Conservation (phyloP, 805 yeast genomes). For the Teunomyces funiuensis region DNA sequence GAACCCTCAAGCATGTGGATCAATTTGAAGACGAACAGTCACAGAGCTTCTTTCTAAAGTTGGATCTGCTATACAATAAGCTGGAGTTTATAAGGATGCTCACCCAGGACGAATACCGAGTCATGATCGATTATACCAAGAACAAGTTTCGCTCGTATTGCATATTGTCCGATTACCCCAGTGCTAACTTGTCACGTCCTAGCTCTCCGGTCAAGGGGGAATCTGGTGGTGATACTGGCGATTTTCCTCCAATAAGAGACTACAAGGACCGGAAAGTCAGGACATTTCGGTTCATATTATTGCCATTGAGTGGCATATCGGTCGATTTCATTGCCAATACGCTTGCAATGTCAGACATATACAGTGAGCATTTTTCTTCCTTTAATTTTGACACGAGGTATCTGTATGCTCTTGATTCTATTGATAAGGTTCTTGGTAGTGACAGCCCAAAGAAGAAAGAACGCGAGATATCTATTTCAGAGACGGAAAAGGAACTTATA, state of each 20-base stretch:
- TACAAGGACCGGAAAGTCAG: conserved; percentile 21
- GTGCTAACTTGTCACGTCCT: conserved; percentile 18
- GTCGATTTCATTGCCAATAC: conserved; percentile 18
- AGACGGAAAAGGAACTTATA: conserved; percentile 42
- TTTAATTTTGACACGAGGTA: conserved; percentile 35
- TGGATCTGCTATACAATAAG: conserved; percentile 58
- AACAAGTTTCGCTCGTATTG: conserved; percentile 65
- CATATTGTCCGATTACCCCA: conserved; percentile 52
- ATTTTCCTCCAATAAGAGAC: conserved; percentile 23
- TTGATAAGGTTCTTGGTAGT: conserved; percentile 12
- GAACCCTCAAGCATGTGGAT: conserved; percentile 18
- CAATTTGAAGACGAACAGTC: conserved; percentile 1
- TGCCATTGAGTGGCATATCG: conserved; percentile 20
- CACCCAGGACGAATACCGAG: conserved; percentile 59
- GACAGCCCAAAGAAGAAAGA: neutral
- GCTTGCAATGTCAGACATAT: conserved; percentile 51
- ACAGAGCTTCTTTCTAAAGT: conserved; percentile 25
- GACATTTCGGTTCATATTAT: conserved; percentile 20
- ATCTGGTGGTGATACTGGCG: conserved; percentile 3
- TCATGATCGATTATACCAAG: conserved; percentile 63
- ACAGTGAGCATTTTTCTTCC: conserved; percentile 51
- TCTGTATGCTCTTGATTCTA: conserved; percentile 36
- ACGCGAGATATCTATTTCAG: conserved; percentile 12
- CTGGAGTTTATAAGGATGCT: conserved; percentile 42
- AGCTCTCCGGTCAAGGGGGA: conserved; percentile 19